Percentiles rank a stretch among this genome's conserved stretches.
Conservation (phyloP, 2,329 filamentous ascomycete genomes). For the Penicillium aurantiogriseum region DNA sequence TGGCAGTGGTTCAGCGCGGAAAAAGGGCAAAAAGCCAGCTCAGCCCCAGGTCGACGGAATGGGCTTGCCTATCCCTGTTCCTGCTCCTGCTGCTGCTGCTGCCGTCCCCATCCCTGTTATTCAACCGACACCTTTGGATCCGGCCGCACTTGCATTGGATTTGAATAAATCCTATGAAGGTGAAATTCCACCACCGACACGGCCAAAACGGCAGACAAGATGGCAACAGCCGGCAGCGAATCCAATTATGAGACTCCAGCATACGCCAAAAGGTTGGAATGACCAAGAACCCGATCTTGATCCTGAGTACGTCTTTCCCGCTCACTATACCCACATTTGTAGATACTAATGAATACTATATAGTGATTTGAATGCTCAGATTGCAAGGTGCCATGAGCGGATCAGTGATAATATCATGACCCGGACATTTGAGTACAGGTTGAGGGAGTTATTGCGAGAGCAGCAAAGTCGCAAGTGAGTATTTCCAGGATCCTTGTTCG, state of each 20-base stretch:
- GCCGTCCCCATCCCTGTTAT: no score
- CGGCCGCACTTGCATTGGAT: background rate
- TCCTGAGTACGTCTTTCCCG: background rate
- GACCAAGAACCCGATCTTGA: background rate
- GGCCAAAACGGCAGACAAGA: background rate
- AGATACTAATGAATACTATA: background rate
- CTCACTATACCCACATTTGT: background rate
- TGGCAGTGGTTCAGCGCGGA: background rate
- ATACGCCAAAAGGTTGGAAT: conserved; percentile 2
- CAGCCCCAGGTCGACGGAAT: background rate
- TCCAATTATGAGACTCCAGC: background rate
- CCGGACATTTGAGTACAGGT: background rate
- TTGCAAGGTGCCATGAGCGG: conserved; percentile 1
- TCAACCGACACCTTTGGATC: background rate
- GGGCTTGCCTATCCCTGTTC: background rate
- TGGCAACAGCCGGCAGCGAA: background rate
- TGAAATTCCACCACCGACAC: background rate
- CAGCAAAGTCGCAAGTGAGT: background rate
- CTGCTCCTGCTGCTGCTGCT: background rate
- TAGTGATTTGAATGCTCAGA: conserved; percentile 2
- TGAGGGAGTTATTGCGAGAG: background rate
- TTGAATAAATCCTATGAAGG: background rate
- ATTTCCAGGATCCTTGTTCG: background rate
- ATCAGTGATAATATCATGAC: conserved; percentile 4
- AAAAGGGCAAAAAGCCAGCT: background rate